phyloP scores from a whole-genome alignment of 306 rosid genomes.

The Cicer cuneatum region DNA sequence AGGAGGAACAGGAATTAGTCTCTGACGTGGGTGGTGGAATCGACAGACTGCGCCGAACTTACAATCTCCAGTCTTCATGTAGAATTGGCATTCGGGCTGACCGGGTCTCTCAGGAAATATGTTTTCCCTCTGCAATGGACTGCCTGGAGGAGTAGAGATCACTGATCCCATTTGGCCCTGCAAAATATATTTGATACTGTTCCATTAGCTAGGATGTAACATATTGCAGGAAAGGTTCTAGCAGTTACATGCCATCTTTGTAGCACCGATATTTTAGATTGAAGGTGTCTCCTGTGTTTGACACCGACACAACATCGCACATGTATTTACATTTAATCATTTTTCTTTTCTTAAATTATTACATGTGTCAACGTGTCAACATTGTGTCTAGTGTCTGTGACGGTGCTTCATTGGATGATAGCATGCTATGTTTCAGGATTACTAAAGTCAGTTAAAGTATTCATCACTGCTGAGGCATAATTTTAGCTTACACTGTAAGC shows the following conservation, averaged over 20 bases:
- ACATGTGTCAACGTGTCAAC: no score
- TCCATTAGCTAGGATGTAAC: conserved; percentile 39
- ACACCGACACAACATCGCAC: no score
- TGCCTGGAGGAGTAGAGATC: conserved; percentile 69
- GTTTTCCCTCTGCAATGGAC: conserved; percentile 78
- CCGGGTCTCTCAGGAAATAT: conserved; percentile 97
- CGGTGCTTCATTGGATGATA: no score
- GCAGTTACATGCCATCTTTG: background rate
- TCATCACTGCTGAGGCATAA: background rate
- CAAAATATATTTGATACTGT: conserved; percentile 42
- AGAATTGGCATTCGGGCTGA: conserved; percentile 96
- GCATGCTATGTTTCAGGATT: conserved; percentile 29
- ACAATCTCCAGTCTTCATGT: conserved; percentile 96
- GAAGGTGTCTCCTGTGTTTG: no score
- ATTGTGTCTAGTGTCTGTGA: no score
- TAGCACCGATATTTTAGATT: no score
- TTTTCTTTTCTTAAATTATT: no score
- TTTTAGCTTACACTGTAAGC: conserved; percentile 73
- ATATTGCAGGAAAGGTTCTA: conserved; percentile 29
- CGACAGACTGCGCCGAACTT: conserved; percentile 90
- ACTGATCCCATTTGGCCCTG: conserved; percentile 86
- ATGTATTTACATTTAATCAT: no score
- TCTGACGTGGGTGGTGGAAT: conserved; percentile 87
- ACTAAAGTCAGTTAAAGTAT: conserved; percentile 16
- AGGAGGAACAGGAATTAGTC: conserved; percentile 83